Conservation (phyloP, 2,329 filamentous ascomycete species). For the Leptosphaerulina australis region DNA sequence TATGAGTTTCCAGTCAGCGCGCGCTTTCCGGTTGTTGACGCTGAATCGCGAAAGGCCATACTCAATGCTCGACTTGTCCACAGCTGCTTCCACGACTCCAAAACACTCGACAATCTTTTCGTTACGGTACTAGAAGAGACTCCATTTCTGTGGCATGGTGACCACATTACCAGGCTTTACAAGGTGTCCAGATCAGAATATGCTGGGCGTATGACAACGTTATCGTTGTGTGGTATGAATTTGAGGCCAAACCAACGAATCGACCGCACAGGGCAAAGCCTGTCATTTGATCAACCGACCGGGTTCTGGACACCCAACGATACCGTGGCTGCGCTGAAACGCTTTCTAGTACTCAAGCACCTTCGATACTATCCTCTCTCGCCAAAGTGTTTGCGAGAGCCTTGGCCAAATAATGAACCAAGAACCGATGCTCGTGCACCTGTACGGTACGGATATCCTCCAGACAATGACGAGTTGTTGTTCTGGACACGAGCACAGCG, state of each 20-base stretch:
- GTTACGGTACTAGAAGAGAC: slow-evolving; percentile 12
- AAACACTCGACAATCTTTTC: slow-evolving; percentile 3
- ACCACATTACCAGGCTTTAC: not conserved
- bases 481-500: not conserved
- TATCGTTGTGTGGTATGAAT: slow-evolving; percentile 6
- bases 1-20: slow-evolving; percentile 8
- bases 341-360: not conserved
- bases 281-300: not conserved
- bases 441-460: not conserved
- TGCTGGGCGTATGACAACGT: slow-evolving; percentile 1
- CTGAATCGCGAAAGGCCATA: slow-evolving; percentile 5
- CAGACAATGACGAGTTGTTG: not conserved
- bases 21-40: slow-evolving; percentile 13
- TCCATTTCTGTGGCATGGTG: not conserved
- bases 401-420: not conserved
- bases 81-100: slow-evolving; percentile 6
- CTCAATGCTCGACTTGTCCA: slow-evolving; percentile 8
- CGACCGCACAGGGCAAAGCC: not conserved
- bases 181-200: not conserved
- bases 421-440: not conserved
- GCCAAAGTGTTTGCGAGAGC: not conserved
- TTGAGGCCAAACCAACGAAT: not conserved
- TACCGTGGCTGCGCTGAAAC: not conserved
- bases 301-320: not conserved
- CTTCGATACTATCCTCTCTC: slow-evolving; percentile 5